These are phyloP conservation scores for Sugiyamaella novakii DNA, from an alignment of 1,139 yeast genomes.

Conservation along the genomic window DNA sequence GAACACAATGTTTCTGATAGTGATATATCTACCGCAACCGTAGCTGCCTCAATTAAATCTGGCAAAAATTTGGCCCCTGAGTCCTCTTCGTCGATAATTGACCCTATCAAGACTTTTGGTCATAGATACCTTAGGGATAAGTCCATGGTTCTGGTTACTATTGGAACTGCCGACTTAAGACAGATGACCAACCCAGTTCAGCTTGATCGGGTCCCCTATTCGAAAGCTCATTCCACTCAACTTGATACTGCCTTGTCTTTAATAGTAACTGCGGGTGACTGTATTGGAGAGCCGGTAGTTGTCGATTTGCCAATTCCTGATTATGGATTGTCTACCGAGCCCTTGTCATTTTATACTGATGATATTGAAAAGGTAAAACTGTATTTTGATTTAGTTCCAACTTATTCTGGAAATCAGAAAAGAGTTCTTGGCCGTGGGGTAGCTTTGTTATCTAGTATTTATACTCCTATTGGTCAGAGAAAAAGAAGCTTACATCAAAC, in stretches of 20 bases:
- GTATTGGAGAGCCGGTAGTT: conserved; percentile 63
- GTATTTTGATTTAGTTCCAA: conserved; percentile 89
- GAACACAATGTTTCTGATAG: conserved; percentile 10
- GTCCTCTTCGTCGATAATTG: conserved; percentile 2
- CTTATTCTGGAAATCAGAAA: conserved; percentile 62
- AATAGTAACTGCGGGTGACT: conserved; percentile 55
- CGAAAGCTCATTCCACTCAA: conserved; percentile 77
- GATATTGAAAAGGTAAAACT: conserved; percentile 54
- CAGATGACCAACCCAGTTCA: conserved; percentile 63
- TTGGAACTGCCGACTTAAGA: conserved; percentile 84
- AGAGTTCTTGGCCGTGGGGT: conserved; percentile 83
- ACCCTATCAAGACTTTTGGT: conserved; percentile 72
- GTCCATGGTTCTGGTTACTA: conserved; percentile 72
- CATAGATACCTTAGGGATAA: conserved; percentile 68
- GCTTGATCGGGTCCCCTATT: conserved; percentile 69
- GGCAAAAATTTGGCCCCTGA: conserved; percentile 17
- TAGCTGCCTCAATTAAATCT: conserved; percentile 19
- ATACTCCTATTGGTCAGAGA: conserved; percentile 70
- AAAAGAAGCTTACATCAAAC: conserved; percentile 67
- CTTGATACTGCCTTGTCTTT: conserved; percentile 86
- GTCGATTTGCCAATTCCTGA: conserved; percentile 86
- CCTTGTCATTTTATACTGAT: conserved; percentile 70
- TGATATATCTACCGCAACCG: conserved; percentile 12
- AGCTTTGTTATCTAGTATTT: conserved; percentile 65
- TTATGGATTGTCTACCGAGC: conserved; percentile 77